Base-by-base conservation (phyloP, 2,329 filamentous ascomycete genomes). In the Fusarium coicis region DNA sequence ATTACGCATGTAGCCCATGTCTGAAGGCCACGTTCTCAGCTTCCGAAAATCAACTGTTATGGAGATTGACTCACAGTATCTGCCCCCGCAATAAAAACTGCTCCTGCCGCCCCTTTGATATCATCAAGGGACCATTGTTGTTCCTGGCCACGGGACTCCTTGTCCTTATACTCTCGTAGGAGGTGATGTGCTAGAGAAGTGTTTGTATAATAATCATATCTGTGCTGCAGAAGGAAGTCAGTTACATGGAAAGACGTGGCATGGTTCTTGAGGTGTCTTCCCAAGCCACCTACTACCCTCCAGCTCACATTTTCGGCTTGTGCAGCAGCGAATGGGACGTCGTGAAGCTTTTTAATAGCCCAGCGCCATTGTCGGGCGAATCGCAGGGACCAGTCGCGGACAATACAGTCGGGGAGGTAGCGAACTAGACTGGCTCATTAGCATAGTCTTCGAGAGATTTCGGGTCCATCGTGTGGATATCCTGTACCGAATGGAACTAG, bases 81-180 rank as follows among this genome's bases (percentile, higher is more conserved):
- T 34, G 82, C 81, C n/a, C 86, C 86, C 21, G 86, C 85, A 65
- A 86, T 85, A 70, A 84, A 86, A 46, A 87, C 81, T 11, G 86
- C 84, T 1, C 84, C 86, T 4, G 85, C 82, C 7, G 86, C 85
- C 34, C 86, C 86, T 75, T 87, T 86, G 74, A 88, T 85, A 68
- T 87, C 85, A 19, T 81, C 81, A 21, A 84, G 76, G 2, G 81
- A 67, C 77, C 77, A 79, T n/a, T 73, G 66, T 59, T 76, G 68
- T 16, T 68, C 58, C 14, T 56, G 49, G 3, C 63, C 69, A 10
- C 56, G 50, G 12, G 39, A 42, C 32, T 77, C 62, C 19, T 72
- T 77, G 4, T 61, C 39, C 21, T 57, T 72, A 49, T 77, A 64
- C 23, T 63, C 37, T 10, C 55, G 62, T 15, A 80, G 62, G n/a